Evolutionary conservation across 805 yeast genomes (phyloP).

Genomic region (Cyberlindnera euphorbiiphila): DNA sequence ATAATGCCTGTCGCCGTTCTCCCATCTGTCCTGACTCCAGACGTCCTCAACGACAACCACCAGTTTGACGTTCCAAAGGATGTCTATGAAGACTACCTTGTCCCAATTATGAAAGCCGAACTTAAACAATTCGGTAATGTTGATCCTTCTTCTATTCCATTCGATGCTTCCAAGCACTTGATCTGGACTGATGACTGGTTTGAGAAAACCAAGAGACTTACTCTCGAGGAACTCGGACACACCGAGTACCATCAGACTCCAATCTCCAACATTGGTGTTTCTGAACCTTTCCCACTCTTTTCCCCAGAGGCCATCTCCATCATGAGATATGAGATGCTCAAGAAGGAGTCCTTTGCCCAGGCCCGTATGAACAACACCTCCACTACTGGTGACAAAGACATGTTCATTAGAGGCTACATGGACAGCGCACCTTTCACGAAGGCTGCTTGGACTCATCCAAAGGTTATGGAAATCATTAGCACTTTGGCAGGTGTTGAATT

Average conservation of each 20-base stretch:
- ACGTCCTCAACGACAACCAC: conserved; percentile 22
- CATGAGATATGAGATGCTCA: conserved; percentile 53
- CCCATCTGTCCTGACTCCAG: conserved; percentile 6
- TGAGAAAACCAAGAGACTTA: conserved; percentile 34
- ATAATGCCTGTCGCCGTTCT: conserved; percentile 16
- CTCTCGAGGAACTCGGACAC: conserved; percentile 49
- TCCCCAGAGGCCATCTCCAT: conserved; percentile 56
- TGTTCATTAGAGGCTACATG: conserved; percentile 48
- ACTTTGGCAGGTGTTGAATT: conserved; percentile 45
- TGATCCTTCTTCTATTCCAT: conserved; percentile 25
- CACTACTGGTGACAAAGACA: conserved; percentile 44
- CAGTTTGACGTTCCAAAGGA: conserved; percentile 16
- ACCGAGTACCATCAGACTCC: conserved; percentile 36
- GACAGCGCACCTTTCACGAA: conserved; percentile 46
- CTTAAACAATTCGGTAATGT: conserved; percentile 19
- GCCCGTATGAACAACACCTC: conserved; percentile 40
- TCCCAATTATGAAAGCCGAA: conserved; percentile 17
- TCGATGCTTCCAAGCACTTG: conserved; percentile 38
- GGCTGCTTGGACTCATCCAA: conserved; percentile 58
- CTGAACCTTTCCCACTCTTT: conserved; percentile 58
- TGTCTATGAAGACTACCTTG: conserved; percentile 14
- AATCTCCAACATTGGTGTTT: conserved; percentile 52
- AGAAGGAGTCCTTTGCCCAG: conserved; percentile 41
- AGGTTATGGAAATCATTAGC: conserved; percentile 47
- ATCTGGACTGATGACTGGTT: conserved; percentile 36